phyloP scores from a whole-genome alignment of 805 yeast species.

The Saccharomycopsis olivae region DNA sequence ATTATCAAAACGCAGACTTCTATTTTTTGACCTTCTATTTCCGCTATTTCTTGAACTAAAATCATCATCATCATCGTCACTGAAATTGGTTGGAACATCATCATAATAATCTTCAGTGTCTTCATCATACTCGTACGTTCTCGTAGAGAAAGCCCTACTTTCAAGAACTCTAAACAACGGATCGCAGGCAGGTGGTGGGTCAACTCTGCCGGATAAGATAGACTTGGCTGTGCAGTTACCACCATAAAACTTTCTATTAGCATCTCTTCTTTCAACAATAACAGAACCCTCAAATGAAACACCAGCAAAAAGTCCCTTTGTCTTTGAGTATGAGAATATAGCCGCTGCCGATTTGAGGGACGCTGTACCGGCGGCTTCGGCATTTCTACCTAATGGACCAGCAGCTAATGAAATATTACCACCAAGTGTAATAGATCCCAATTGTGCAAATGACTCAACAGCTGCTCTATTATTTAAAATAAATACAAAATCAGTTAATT shows the following conservation, averaged over 20 bases:
- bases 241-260: constrained; percentile 92
- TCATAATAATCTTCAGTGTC: constrained; percentile 58
- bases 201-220: constrained; percentile 79
- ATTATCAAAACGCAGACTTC: too few relatives aligned
- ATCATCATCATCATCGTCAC: constrained; percentile 40
- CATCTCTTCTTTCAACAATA: constrained; percentile 92
- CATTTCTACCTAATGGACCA: constrained; percentile 94
- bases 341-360: constrained; percentile 82
- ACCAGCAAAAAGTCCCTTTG: constrained; percentile 95
- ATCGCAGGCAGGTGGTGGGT: constrained; percentile 86
- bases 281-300: constrained; percentile 96
- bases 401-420: constrained; percentile 94
- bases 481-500: constrained; percentile 90
- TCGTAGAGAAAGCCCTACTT: constrained; percentile 66
- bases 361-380: constrained; percentile 95
- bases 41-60: constrained; percentile 19
- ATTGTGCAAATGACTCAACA: constrained; percentile 86
- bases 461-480: constrained; percentile 81
- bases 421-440: constrained; percentile 90
- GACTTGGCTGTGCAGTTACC: constrained; percentile 76
- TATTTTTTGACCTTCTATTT: constrained; percentile 19
- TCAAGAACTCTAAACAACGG: constrained; percentile 78
- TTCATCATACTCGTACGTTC: constrained; percentile 38
- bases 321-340: constrained; percentile 85
- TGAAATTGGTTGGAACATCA: constrained; percentile 64